A percentile compares a stretch with the other conserved stretches of the same genome.
Conservation (phyloP, 176 grass and related monocot species). For the Puya raimondii region DNA sequence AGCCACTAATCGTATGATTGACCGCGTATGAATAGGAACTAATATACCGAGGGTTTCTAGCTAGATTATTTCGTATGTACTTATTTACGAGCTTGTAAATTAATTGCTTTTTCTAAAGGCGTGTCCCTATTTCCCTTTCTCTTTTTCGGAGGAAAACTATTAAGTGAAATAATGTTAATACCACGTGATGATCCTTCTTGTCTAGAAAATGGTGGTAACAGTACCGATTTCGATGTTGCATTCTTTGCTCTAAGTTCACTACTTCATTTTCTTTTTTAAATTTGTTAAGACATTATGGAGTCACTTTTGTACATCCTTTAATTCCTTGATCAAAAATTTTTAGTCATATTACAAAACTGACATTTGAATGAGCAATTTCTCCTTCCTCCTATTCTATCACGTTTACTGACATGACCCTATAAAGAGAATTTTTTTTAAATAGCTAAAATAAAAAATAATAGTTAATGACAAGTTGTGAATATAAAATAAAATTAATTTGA, state of each 20-base stretch:
- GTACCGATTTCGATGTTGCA: not conserved
- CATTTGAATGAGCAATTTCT: slow-evolving; percentile 12
- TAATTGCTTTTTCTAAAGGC: not conserved
- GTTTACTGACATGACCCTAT: not conserved
- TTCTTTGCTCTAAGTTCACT: not conserved
- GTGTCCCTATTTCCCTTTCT: not conserved
- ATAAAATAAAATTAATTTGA: no score
- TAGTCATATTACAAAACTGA: not conserved
- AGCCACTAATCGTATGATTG: not conserved
- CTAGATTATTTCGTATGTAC: not conserved
- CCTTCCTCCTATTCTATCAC: not conserved
- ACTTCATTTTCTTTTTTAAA: not conserved
- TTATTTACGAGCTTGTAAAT: not conserved
- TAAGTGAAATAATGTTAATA: not conserved
- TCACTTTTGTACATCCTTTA: not conserved
- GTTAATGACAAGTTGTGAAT: no score
- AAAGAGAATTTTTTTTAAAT: not conserved
- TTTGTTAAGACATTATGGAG: not conserved
- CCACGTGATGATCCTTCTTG: not conserved
- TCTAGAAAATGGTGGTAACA: no score
- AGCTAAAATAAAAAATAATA: no score
- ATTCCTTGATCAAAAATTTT: not conserved
- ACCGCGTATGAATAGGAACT: not conserved
- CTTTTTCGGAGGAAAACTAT: not conserved
- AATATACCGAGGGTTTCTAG: slow-evolving; percentile 9